These are phyloP conservation scores for Plasmopara halstedii DNA, from an alignment of 352 stramenopile genomes.

Conservation along the genomic window DNA sequence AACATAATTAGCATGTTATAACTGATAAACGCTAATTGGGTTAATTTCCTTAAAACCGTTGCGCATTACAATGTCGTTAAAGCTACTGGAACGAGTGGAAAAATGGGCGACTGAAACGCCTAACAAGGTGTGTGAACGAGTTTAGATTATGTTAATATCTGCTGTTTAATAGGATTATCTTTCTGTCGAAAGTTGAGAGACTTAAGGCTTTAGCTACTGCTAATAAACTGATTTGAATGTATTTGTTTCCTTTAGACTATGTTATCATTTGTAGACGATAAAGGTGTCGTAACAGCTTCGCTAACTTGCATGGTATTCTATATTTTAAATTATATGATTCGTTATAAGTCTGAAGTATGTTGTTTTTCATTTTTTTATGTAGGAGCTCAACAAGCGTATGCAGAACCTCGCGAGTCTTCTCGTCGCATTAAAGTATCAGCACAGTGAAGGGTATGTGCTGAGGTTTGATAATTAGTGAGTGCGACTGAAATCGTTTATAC, in stretches of 20 bases:
- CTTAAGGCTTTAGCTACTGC: constrained; percentile 1
- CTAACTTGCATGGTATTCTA: constrained; percentile 47
- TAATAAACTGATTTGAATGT: not conserved
- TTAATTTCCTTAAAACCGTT: not conserved
- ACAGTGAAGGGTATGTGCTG: constrained; percentile 51
- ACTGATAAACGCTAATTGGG: not conserved
- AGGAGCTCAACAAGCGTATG: constrained; percentile 64
- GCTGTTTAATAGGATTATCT: not conserved
- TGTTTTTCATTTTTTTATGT: not conserved
- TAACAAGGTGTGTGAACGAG: constrained; percentile 26
- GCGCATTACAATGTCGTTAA: constrained; percentile 41
- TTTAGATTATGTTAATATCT: not conserved
- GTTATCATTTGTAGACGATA: constrained; percentile 74
- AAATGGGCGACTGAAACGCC: constrained; percentile 71
- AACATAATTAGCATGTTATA: constrained; percentile 3
- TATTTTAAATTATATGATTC: not conserved
- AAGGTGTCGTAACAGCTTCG: constrained; percentile 36
- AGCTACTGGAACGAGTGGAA: constrained; percentile 64
- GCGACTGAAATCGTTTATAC: not conserved
- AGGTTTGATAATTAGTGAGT: not conserved
- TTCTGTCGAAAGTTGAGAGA: not conserved
- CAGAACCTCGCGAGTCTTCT: constrained; percentile 67
- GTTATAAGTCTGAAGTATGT: not conserved
- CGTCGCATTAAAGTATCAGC: constrained; percentile 33
- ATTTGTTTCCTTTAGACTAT: constrained; percentile 37